Evolutionary conservation across 306 rosid species (phyloP), one percentile per base, ranked within the genome.

Genomic region (Acacia acuminata): DNA sequence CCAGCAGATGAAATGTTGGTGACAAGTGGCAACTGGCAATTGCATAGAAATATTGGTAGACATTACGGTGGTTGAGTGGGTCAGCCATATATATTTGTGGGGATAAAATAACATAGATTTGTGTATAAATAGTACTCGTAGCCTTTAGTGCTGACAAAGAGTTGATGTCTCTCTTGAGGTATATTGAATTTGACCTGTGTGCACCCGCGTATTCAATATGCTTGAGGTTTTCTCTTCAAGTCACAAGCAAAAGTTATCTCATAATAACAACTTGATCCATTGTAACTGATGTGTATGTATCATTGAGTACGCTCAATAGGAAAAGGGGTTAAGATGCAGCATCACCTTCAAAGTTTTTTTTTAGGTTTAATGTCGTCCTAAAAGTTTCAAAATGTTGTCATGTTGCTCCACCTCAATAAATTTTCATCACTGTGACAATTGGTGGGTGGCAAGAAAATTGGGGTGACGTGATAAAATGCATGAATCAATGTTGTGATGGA

Each of bases 11-110:
- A 60, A 70, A 84, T 10, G 38, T 24, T 38, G 51, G 51, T 79
- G 8, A 44, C 50, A 76, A 63, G 30, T 22, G 2, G 44, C 43
- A 76, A 63, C 32, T 10, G 32, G 38, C 43, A 64, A 63, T 63
- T 53, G 66, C 75, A 51, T 30, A 71, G 75, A 74, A 69, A 20
- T 69, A 76, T 25, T 27, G 36, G 71, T 56, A 74, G 74, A 75
- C 42, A 20, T 32, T 30, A 48, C 15, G 27, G 43, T 34, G 79
- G 77, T 73, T 69, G 32, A 44, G 10, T 43, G 77, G 51, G 25
- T 34, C 77, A 36, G 38, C 53, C 77, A 27, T 76, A 51, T 60
- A 38, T 66, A 12, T 40, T 71, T 77, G 51, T 44, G 61, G 55
- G 56, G 74, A 79, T 25, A 50, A 25, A 42, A 38, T 66, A n/a